These are phyloP conservation scores for Mitragyna speciosa DNA, from an alignment of 257 asterid species.

Conservation along the genomic window DNA sequence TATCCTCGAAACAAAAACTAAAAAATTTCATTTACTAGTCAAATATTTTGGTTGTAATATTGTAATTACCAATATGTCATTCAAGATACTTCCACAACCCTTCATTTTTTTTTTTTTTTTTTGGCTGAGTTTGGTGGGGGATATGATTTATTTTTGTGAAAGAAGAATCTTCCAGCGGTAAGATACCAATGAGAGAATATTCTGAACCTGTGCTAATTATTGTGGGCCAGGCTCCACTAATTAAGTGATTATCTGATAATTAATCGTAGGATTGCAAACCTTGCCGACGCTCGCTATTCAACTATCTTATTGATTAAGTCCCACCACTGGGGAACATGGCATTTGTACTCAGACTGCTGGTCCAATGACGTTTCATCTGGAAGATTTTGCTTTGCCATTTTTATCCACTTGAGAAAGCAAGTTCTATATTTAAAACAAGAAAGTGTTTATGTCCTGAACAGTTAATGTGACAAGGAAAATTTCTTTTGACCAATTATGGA, in stretches of 20 bases:
- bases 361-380: background rate
- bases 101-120: too few species aligned
- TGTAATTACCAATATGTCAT: too few species aligned
- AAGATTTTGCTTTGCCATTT: background rate
- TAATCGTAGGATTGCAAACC: background rate
- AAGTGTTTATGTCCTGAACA: background rate
- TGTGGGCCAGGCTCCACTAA: background rate
- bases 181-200: background rate
- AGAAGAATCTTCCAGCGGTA: background rate
- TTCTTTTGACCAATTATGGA: background rate
- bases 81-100: background rate
- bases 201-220: background rate
- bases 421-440: background rate
- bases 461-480: background rate
- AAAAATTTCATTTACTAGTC: too few species aligned
- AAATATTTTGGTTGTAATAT: too few species aligned
- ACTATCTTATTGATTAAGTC: background rate
- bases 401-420: background rate
- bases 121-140: too few species aligned
- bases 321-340: background rate
- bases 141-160: too few species aligned
- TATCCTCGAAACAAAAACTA: too few species aligned
- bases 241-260: background rate
- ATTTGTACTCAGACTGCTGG: background rate
- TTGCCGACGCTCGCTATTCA: background rate